Evolutionary conservation across 2,329 filamentous ascomycete species (phyloP).

Genomic region (Colletotrichum shisoi): DNA sequence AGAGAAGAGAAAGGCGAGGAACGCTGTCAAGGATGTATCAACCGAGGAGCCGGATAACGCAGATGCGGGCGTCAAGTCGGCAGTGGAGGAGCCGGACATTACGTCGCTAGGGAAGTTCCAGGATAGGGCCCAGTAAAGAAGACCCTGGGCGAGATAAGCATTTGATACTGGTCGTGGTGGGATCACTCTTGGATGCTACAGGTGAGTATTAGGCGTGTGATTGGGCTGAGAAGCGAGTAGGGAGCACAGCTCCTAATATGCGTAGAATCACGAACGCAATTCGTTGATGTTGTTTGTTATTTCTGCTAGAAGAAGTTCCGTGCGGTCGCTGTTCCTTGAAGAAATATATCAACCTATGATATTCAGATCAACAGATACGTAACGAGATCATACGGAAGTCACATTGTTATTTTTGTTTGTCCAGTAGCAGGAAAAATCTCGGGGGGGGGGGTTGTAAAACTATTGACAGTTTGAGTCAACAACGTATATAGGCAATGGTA

Average conservation of each 20-base stretch:
- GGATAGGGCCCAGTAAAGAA: neutral
- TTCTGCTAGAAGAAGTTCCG: too few species aligned
- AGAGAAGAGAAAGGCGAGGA: constrained; percentile 21
- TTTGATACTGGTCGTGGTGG: neutral
- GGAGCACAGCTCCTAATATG: neutral
- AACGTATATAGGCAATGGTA: too few species aligned
- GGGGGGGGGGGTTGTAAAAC: too few species aligned
- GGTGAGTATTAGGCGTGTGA: neutral
- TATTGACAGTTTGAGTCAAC: too few species aligned
- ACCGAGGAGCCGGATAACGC: constrained; percentile 24
- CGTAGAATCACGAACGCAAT: neutral
- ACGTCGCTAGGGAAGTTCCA: constrained; percentile 2
- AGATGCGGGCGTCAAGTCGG: constrained; percentile 8
- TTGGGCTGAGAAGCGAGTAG: neutral
- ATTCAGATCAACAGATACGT: too few species aligned
- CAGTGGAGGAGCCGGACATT: neutral
- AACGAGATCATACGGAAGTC: too few species aligned
- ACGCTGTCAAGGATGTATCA: constrained; percentile 14
- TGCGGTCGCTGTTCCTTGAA: too few species aligned
- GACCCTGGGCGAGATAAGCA: neutral
- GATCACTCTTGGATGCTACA: neutral
- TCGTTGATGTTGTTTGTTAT: neutral
- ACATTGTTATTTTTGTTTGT: too few species aligned
- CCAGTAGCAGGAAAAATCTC: too few species aligned
- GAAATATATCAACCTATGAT: too few species aligned